These are phyloP conservation scores for Solanum rostratum DNA, from an alignment of 257 asterid species.

Conservation along the genomic window DNA sequence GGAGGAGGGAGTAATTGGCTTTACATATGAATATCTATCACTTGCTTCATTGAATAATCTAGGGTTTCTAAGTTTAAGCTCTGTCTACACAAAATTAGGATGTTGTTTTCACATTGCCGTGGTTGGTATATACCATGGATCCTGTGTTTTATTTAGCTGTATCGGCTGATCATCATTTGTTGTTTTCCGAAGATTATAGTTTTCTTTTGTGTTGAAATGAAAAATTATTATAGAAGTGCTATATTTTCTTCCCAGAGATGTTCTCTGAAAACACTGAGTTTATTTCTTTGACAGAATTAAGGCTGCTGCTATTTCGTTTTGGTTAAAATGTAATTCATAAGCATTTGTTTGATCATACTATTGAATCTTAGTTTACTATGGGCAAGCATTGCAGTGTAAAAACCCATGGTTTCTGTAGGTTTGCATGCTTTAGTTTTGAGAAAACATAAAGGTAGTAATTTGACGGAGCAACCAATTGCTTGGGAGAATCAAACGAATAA, in stretches of 20 bases:
- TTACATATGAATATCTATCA: neutral
- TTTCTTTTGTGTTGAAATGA: neutral
- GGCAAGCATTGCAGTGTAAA: neutral
- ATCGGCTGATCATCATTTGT: neutral
- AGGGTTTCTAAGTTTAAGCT: neutral
- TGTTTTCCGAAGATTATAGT: neutral
- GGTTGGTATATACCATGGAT: neutral
- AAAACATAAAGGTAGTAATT: constrained; percentile 16
- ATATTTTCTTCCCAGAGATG: neutral
- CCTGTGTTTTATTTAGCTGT: neutral
- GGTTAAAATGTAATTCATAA: neutral
- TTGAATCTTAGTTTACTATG: neutral
- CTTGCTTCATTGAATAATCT: neutral
- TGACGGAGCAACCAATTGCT: constrained; percentile 18
- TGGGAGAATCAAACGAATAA: constrained; percentile 22
- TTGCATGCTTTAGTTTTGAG: constrained; percentile 35
- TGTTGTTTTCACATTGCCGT: neutral
- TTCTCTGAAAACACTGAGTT: neutral
- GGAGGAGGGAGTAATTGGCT: neutral
- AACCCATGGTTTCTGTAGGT: constrained; percentile 45
- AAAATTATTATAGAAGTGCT: neutral
- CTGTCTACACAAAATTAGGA: neutral
- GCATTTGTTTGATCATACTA: neutral
- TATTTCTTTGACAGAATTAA: neutral
- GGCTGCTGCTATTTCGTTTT: neutral